Evolutionary conservation across 768 basidiomycete genomes (phyloP).

Genomic region (Leccinum uliginosum): DNA sequence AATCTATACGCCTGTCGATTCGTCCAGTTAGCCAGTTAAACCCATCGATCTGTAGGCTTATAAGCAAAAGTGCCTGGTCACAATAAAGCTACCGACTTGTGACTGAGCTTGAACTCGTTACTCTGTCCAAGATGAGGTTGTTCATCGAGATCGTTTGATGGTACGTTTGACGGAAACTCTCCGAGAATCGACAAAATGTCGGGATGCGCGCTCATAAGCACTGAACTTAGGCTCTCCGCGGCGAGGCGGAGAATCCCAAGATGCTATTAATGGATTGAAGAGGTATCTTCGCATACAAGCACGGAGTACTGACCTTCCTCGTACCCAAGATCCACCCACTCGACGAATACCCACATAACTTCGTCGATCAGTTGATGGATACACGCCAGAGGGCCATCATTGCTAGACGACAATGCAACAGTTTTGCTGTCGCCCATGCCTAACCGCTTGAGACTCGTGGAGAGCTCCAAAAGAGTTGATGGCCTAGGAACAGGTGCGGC

Average conservation of each 20-base stretch:
- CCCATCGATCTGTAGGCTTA: constrained; percentile 55
- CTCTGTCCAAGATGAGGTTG: constrained; percentile 69
- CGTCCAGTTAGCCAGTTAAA: constrained; percentile 94
- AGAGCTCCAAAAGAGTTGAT: no score
- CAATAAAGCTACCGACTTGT: constrained; percentile 49
- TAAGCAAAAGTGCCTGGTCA: constrained; percentile 3
- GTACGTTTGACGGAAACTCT: constrained; percentile 52
- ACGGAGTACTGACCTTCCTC: constrained; percentile 63
- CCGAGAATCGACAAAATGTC: constrained; percentile 58
- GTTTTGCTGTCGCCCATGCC: no score
- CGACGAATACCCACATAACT: constrained; percentile 81
- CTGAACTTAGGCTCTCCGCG: constrained; percentile 50
- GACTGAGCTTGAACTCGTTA: constrained; percentile 65
- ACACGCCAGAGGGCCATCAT: no score
- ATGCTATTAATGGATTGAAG: constrained; percentile 45
- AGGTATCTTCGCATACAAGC: not conserved
- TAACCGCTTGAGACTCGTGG: no score
- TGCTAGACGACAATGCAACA: no score
- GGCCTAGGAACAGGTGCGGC: no score
- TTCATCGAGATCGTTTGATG: constrained; percentile 36
- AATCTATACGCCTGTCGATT: constrained; percentile 79
- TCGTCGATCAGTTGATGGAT: no score
- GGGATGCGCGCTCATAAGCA: constrained; percentile 66
- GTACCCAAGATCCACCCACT: constrained; percentile 93
- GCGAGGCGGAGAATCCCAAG: constrained; percentile 88